These are phyloP conservation scores for Acacia crassicarpa DNA, from an alignment of 306 rosid species.

Conservation along the genomic window DNA sequence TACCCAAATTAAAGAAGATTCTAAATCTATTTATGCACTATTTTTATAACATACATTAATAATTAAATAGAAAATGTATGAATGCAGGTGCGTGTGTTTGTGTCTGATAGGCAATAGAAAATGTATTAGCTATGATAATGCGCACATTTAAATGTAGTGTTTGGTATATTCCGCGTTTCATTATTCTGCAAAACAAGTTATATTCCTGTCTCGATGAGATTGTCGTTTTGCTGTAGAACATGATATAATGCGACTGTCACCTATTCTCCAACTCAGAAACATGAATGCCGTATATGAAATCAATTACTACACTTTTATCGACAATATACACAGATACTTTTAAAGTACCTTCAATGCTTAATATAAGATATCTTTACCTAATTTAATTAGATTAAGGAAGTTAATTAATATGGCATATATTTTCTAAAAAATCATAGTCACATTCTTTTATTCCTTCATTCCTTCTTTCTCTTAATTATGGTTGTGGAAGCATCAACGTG, in stretches of 20 bases:
- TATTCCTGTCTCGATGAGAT: background rate
- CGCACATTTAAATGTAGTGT: background rate
- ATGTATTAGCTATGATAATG: background rate
- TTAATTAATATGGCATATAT: too few species aligned
- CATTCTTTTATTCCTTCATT: too few species aligned
- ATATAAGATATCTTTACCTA: too few species aligned
- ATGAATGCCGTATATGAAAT: background rate
- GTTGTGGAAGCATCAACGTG: too few species aligned
- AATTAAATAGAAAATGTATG: background rate
- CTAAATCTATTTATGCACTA: background rate
- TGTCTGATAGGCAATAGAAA: background rate
- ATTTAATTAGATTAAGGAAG: too few species aligned
- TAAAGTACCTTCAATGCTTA: accelerated
- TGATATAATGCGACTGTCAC: background rate
- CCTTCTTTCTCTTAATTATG: too few species aligned
- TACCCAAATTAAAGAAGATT: background rate
- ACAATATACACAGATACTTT: too few species aligned
- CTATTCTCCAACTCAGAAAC: background rate
- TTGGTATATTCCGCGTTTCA: background rate
- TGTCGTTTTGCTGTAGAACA: background rate
- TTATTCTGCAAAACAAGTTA: background rate
- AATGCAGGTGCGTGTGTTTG: background rate
- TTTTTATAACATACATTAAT: background rate
- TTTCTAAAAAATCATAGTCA: too few species aligned
- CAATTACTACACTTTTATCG: background rate